Conservation (phyloP, 1,139 yeast genomes). For the Candida tunisiensis region DNA sequence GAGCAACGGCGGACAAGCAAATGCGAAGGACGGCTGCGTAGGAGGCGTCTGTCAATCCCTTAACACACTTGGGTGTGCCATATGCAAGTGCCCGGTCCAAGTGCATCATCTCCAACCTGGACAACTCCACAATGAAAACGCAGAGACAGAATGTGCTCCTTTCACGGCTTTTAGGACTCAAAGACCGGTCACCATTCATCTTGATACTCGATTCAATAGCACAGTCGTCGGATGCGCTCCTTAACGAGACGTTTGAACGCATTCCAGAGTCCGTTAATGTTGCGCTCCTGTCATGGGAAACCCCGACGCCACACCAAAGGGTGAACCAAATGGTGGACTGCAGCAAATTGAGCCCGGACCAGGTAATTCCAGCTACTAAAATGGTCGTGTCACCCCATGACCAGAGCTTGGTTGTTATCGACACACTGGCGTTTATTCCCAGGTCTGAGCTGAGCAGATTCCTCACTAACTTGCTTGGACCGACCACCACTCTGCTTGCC, state of each 20-base stretch:
- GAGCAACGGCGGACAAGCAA: no score
- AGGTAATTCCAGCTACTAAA: not conserved
- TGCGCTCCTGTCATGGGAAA: constrained; percentile 4
- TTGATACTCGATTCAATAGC: constrained; percentile 50
- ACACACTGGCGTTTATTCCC: constrained; percentile 47
- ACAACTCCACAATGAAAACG: no score
- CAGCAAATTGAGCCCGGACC: not conserved
- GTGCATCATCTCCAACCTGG: no score
- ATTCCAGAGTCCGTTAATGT: constrained; percentile 7
- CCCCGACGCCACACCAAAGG: not conserved
- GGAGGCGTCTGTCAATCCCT: no score
- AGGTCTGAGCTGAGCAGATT: constrained; percentile 32
- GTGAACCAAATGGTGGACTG: not conserved
- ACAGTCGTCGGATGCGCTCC: constrained; percentile 43
- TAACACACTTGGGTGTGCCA: no score
- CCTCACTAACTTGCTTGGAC: constrained; percentile 37
- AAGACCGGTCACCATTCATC: constrained; percentile 59
- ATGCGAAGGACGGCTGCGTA: no score
- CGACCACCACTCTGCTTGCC: constrained; percentile 38
- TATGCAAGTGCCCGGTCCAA: no score
- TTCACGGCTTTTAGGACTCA: constrained; percentile 42
- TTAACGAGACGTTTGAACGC: constrained; percentile 38
- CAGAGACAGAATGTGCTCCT: constrained; percentile 12
- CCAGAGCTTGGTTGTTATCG: constrained; percentile 31
- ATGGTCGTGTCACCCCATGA: not conserved